A percentile compares a stretch with the other conserved stretches of the same genome.
Conservation (phyloP, 1,284 basidiomycete species). For the Boletus smithii region DNA sequence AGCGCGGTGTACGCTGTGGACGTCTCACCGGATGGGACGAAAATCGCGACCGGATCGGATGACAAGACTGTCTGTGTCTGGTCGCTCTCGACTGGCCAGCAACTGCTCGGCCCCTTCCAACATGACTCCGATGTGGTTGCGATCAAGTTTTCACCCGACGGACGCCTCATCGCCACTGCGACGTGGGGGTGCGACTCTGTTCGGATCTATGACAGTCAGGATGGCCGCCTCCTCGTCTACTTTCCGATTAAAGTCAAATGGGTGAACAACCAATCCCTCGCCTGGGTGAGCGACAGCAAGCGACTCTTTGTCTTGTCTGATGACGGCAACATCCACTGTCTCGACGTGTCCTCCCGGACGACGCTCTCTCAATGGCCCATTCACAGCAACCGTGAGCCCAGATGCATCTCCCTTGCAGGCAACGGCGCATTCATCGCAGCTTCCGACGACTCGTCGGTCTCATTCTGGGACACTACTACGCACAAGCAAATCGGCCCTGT, state of each 20-base stretch:
- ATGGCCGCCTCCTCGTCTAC: not conserved
- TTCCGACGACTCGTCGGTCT: too few relatives aligned
- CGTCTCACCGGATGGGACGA: not conserved
- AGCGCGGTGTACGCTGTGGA: not conserved
- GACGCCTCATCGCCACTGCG: not conserved
- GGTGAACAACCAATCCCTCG: not conserved
- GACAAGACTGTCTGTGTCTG: not conserved
- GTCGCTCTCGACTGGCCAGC: not conserved
- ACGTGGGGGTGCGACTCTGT: not conserved
- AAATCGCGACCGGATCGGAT: not conserved
- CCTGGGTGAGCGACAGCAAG: not conserved
- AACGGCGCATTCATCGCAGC: too few relatives aligned
- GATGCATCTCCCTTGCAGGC: not conserved
- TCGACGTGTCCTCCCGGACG: not conserved
- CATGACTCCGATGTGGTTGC: not conserved
- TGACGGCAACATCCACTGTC: not conserved
- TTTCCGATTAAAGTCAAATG: not conserved
- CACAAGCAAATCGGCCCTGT: not conserved
- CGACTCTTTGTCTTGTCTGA: not conserved
- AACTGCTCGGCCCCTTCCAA: not conserved
- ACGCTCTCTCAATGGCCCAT: not conserved
- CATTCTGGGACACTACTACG: not conserved
- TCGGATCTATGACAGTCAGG: not conserved
- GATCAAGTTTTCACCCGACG: conserved; percentile 3
- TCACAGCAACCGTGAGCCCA: not conserved